Base-by-base conservation (phyloP, 192 early-diverging fungal species). In the Jimgerdemannia flammicorona region DNA sequence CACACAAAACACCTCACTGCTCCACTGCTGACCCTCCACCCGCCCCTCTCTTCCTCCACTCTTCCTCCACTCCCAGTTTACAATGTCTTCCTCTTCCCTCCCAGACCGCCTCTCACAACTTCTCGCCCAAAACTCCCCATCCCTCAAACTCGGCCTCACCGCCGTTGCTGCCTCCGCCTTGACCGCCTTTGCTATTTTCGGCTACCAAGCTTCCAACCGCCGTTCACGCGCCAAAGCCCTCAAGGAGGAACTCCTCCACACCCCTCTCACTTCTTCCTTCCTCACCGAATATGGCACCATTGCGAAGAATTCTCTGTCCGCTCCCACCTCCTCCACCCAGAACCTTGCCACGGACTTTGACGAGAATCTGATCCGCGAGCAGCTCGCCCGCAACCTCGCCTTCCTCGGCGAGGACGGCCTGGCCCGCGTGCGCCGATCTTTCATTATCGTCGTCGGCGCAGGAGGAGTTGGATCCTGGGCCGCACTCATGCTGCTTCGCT, bases 381-480 rank as follows among this genome's bases (percentile, higher is more conserved):
- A 98, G 77, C 78, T 99, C 42, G 84, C 93, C 2, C 84, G 93
- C 43, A 96, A 96, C 81, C 91, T 93, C 75, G 94, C 90, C 2
- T 98, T 99, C 74, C 79, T 99, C 70, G 97, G 96, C 1, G 88
- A 95, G 70, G 90, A 93, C 20, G 94, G 94, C 3, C 86, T 95
- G 43, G 74, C 85, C 0, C 86, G 89, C 69, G 75, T 98, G 20
- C 90, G 93, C 17, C 78, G 86, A 18, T 89, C 95, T 8, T 96
- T 95, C 83, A 96, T 99, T 3, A 83, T 99, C 71, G 94, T 99
- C 44, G 96, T 99, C 11, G 98, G 98, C 44, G 89, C 94, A 4
- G 98, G 98, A 18, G 98, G 98, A 4, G 98, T 99, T 3, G 97
- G 96, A 54, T 92, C 91, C 65, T 91, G 91, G 89, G 89, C 95